phyloP scores from a whole-genome alignment of 2,329 filamentous ascomycete species.

The Fusarium palustre region DNA sequence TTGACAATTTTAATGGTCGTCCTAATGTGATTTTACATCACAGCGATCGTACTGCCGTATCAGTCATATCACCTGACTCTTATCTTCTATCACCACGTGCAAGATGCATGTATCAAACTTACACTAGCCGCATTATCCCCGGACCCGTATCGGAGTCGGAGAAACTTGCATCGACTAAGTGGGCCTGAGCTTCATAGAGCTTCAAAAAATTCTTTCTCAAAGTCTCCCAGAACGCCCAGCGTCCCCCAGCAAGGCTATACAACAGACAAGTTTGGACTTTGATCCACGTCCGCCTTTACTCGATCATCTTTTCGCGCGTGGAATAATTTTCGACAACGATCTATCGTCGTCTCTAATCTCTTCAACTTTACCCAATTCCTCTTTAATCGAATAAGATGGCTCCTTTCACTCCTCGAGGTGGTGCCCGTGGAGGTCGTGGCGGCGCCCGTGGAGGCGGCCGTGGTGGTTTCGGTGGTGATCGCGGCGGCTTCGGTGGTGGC shows the following conservation, averaged over 20 bases:
- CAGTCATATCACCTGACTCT: constrained; percentile 42
- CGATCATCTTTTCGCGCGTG: constrained; percentile 35
- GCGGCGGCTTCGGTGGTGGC: constrained; percentile 51
- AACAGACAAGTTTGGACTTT: constrained; percentile 48
- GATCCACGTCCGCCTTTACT: constrained; percentile 47
- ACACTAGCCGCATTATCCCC: constrained; percentile 22
- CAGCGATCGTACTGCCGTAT: neutral
- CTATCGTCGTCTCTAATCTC: constrained; percentile 32
- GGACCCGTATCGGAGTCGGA: constrained; percentile 41
- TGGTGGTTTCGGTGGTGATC: constrained; percentile 52
- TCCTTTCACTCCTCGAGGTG: constrained; percentile 50
- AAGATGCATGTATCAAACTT: neutral
- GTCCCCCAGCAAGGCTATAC: constrained; percentile 47
- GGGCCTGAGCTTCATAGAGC: constrained; percentile 49
- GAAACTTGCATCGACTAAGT: constrained; percentile 41
- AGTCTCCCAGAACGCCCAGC: constrained; percentile 44
- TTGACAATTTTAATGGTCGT: neutral
- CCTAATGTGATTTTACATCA: neutral
- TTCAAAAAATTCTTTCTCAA: constrained; percentile 56
- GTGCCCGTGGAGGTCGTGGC: constrained; percentile 51
- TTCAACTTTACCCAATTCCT: constrained; percentile 44
- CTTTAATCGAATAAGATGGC: constrained; percentile 48
- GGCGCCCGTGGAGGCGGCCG: constrained; percentile 53
- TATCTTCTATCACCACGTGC: constrained; percentile 41
- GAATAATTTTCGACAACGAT: constrained; percentile 34